A percentile compares a stretch with the other conserved stretches of the same genome.
Conservation (phyloP, 805 yeast genomes). For the Debaryomyces prosopidis region DNA sequence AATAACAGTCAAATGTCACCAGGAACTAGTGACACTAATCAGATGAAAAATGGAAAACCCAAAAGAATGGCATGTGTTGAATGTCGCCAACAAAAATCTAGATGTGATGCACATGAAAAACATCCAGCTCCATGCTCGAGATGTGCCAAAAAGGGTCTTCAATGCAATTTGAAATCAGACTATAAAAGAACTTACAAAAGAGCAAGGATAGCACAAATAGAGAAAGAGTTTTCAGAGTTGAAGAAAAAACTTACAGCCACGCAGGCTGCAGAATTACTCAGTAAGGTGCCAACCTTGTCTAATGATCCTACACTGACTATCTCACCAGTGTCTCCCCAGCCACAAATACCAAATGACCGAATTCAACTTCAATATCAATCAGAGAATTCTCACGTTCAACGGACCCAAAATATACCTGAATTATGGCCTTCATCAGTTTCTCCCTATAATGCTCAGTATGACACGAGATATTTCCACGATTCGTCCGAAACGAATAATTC, state of each 20-base stretch:
- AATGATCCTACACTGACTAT: conserved; percentile 1
- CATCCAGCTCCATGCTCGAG: conserved; percentile 82
- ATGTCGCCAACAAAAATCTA: conserved; percentile 92
- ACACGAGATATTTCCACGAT: conserved; percentile 6
- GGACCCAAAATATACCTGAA: background rate
- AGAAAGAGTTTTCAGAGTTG: conserved; percentile 72
- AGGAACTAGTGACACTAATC: conserved; percentile 2
- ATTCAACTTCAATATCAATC: background rate
- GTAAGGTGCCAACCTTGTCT: conserved; percentile 24
- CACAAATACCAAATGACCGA: background rate
- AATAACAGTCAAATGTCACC: background rate
- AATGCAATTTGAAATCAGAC: conserved; percentile 74
- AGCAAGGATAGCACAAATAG: conserved; percentile 81
- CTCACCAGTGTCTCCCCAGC: background rate
- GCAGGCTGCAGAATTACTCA: conserved; percentile 31
- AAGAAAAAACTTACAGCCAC: conserved; percentile 49
- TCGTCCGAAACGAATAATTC: conserved; percentile 25
- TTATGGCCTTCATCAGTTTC: conserved; percentile 7
- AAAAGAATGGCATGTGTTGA: conserved; percentile 89
- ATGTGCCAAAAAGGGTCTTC: conserved; percentile 67
- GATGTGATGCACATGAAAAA: conserved; percentile 79
- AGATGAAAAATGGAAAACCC: conserved; percentile 17
- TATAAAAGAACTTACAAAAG: conserved; percentile 90
- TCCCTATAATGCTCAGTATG: conserved; percentile 4
- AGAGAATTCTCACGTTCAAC: background rate